Conservation (phyloP, 768 basidiomycete genomes). For the Serendipita sp. region DNA sequence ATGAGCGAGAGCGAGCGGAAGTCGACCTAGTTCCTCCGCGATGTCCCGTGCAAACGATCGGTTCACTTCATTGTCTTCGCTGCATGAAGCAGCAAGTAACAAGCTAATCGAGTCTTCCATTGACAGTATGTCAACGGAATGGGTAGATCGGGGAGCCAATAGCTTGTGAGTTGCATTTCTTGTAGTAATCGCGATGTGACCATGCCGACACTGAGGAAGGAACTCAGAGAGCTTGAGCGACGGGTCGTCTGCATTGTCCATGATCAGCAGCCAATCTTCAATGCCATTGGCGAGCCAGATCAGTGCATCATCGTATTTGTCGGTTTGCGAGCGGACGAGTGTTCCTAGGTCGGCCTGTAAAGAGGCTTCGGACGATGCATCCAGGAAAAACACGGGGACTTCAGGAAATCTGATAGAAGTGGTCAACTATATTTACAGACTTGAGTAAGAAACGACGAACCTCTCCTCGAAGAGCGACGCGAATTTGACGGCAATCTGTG, state of each 20-base stretch:
- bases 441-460: too few relatives aligned
- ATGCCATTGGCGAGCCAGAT: not conserved
- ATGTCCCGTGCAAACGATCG: not conserved
- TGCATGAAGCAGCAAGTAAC: not conserved
- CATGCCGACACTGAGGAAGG: not conserved
- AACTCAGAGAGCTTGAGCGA: not conserved
- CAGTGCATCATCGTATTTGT: too few relatives aligned
- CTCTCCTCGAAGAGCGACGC: too few relatives aligned
- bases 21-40: not conserved
- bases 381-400: too few relatives aligned
- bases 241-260: constrained; percentile 3
- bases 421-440: too few relatives aligned
- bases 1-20: not conserved
- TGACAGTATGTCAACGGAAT: not conserved
- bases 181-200: not conserved
- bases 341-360: too few relatives aligned
- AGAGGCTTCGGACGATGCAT: too few relatives aligned
- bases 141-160: not conserved
- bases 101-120: not conserved
- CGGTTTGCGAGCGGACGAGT: too few relatives aligned
- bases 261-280: not conserved
- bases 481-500: too few relatives aligned
- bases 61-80: not conserved
- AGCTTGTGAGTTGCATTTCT: not conserved
- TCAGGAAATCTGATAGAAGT: too few relatives aligned